These are phyloP conservation scores for Prunus yedoensis DNA, from an alignment of 331 rosid genomes.

Conservation along the genomic window DNA sequence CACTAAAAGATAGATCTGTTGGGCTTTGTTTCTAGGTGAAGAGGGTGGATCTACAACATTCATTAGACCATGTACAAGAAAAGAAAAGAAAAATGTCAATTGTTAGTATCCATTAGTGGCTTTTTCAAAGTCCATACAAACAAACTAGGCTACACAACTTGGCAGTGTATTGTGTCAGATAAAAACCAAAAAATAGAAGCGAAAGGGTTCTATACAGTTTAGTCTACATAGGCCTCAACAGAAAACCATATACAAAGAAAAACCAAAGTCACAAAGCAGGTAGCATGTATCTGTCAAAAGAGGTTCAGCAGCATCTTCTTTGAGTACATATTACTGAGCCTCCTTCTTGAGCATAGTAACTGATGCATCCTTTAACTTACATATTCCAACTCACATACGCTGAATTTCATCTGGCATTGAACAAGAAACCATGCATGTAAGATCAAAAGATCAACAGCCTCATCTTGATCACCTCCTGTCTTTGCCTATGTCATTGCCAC, in stretches of 20 bases:
- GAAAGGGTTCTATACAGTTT: conserved; percentile 46
- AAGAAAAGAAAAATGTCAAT: no score
- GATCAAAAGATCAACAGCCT: conserved; percentile 16
- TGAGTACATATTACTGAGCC: background rate
- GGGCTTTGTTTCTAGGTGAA: background rate
- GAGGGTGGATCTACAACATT: background rate
- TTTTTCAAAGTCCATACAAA: no score
- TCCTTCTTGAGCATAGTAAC: background rate
- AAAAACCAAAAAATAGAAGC: conserved; percentile 22
- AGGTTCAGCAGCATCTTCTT: conserved; percentile 20
- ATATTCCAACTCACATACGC: background rate
- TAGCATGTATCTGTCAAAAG: conserved; percentile 21
- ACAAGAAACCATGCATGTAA: conserved; percentile 11
- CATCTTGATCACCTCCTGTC: conserved; percentile 15
- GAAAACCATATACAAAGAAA: conserved; percentile 35
- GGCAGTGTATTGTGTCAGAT: conserved; percentile 40
- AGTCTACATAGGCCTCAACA: conserved; percentile 34
- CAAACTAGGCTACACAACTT: conserved; percentile 36
- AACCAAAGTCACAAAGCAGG: conserved; percentile 40
- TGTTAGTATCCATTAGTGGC: no score
- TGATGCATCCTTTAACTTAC: background rate
- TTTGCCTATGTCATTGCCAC: conserved; percentile 16
- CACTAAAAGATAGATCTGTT: no score
- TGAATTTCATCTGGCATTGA: conserved; percentile 13
- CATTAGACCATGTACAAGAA: conserved; percentile 1